Evolutionary conservation across 202 grass and related monocot genomes (phyloP).

Genomic region (Schoenoplectus tabernaemontani): DNA sequence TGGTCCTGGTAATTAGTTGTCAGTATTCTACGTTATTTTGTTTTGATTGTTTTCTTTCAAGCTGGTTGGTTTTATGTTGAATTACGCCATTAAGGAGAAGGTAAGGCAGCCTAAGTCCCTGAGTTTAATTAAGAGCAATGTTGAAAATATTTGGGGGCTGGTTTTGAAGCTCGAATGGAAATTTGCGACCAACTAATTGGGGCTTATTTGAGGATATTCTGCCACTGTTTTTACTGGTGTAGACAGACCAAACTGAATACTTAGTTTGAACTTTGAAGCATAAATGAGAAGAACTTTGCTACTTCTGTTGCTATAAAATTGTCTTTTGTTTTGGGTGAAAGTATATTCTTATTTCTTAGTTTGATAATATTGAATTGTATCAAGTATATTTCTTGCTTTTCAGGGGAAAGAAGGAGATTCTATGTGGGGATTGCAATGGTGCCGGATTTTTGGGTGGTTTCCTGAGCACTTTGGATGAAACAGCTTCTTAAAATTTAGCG

Average conservation of each 20-base stretch:
- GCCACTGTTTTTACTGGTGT: not conserved
- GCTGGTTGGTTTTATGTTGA: not conserved
- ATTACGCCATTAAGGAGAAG: not conserved
- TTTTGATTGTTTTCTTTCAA: not conserved
- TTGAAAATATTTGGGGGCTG: not conserved
- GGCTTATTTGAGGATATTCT: not conserved
- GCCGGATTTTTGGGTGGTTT: slow-evolving; percentile 91
- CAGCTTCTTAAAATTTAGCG: slow-evolving; percentile 17
- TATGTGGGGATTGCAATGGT: slow-evolving; percentile 92
- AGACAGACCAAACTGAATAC: not conserved
- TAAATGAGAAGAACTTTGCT: not conserved
- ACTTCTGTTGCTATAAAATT: not conserved
- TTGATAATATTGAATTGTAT: not conserved
- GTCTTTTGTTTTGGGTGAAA: not conserved
- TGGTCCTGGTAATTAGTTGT: not conserved
- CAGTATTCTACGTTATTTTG: not conserved
- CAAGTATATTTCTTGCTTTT: not conserved
- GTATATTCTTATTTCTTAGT: not conserved
- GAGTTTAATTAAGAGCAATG: not conserved
- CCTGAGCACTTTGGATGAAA: slow-evolving; percentile 60
- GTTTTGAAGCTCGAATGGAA: not conserved
- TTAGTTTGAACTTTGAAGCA: not conserved
- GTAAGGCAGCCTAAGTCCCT: not conserved
- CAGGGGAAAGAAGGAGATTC: slow-evolving; percentile 73
- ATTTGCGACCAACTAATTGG: not conserved